Conservation (phyloP, 129 eudicot species). For the carrot (Daucus carota) region DH1_v3.0 NC_030389.2:9522501-9523000, state of each 20-base stretch:
- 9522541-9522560: neutral
- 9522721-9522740: too few species aligned
- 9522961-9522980: neutral
- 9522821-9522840: neutral
- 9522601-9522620: neutral
- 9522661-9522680: neutral
- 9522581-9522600: neutral
- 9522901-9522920: neutral
- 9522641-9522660: neutral
- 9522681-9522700: neutral
- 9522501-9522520: neutral
- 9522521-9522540: neutral
- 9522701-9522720: neutral
- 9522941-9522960: neutral
- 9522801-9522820: neutral
- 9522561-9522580: neutral
- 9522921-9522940: neutral
- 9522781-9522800: too few species aligned
- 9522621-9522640: neutral
- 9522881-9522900: too few species aligned
- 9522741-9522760: too few species aligned
- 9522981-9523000: constrained; percentile 40
- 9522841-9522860: neutral
- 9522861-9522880: neutral
- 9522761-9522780: too few species aligned